These are phyloP conservation scores for Bipolaris oryzae DNA, from an alignment of 2,329 filamentous ascomycete species.

Conservation along the genomic window DNA sequence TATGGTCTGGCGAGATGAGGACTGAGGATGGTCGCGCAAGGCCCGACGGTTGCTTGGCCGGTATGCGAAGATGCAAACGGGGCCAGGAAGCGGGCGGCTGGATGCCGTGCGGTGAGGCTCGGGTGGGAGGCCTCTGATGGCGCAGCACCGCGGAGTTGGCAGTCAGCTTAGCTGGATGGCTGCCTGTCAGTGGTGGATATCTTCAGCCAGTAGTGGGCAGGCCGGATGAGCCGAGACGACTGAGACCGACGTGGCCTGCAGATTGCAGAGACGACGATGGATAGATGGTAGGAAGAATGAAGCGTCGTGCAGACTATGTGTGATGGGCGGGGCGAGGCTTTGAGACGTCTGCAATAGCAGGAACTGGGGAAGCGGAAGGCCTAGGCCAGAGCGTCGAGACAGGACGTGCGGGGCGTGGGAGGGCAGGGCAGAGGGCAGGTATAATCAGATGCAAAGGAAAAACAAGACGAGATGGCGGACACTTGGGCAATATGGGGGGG, in stretches of 20 bases:
- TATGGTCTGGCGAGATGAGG: conserved; percentile 35
- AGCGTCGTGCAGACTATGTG: conserved; percentile 31
- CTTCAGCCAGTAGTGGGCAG: conserved; percentile 25
- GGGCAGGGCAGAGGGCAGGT: conserved; percentile 22
- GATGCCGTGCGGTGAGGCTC: conserved; percentile 37
- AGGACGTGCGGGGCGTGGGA: conserved; percentile 38
- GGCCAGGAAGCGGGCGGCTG: conserved; percentile 28
- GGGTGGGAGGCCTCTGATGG: conserved; percentile 36
- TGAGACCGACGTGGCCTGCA: conserved; percentile 33
- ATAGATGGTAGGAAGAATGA: conserved; percentile 24
- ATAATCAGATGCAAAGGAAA: conserved; percentile 34
- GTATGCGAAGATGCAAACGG: conserved; percentile 27
- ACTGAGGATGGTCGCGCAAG: conserved; percentile 44
- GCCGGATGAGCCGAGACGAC: conserved; percentile 25
- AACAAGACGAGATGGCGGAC: conserved; percentile 10
- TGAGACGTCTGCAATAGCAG: conserved; percentile 41
- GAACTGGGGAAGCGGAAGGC: conserved; percentile 39
- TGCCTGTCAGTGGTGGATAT: conserved; percentile 25
- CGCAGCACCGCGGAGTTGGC: conserved; percentile 31
- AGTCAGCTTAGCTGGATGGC: conserved; percentile 43
- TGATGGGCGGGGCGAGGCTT: conserved; percentile 32
- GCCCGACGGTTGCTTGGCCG: conserved; percentile 33
- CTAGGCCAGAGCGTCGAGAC: conserved; percentile 47
- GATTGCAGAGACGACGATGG: conserved; percentile 25
- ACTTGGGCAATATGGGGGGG: conserved; percentile 17